phyloP scores from a whole-genome alignment of 2,329 filamentous ascomycete genomes.

The Phialophora verrucosa region DNA sequence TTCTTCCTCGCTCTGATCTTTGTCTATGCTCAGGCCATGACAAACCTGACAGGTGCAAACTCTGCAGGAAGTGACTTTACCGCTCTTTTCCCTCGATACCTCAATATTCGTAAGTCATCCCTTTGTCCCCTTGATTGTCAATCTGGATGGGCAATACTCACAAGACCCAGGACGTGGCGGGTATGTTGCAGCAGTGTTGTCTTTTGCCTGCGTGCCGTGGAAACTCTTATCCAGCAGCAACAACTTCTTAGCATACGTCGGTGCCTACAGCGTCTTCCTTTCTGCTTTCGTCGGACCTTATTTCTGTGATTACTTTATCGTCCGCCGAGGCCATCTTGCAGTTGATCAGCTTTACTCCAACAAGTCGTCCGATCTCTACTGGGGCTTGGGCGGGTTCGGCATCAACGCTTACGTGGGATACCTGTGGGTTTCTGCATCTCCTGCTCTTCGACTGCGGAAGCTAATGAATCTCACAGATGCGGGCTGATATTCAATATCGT shows the following conservation, averaged over 20 bases:
- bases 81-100: slow-evolving; percentile 33
- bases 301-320: slow-evolving; percentile 82
- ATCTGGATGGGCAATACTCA: no score
- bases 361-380: slow-evolving; percentile 68
- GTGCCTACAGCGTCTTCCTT: slow-evolving; percentile 90
- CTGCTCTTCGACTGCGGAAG: slow-evolving; percentile 1
- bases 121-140: neutral
- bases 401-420: slow-evolving; percentile 70
- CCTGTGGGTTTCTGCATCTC: slow-evolving; percentile 16
- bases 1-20: slow-evolving; percentile 70
- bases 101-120: slow-evolving; percentile 25
- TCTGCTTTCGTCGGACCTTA: slow-evolving; percentile 92
- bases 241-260: slow-evolving; percentile 85
- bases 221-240: slow-evolving; percentile 76
- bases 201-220: slow-evolving; percentile 82
- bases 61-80: slow-evolving; percentile 34
- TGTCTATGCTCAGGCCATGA: slow-evolving; percentile 37
- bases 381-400: slow-evolving; percentile 76
- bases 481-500: slow-evolving; percentile 90
- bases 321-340: slow-evolving; percentile 80
- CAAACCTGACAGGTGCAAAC: slow-evolving; percentile 14
- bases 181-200: slow-evolving; percentile 80
- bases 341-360: slow-evolving; percentile 77
- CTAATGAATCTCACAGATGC: slow-evolving; percentile 56
- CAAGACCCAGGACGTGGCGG: slow-evolving; percentile 43